Conservation (phyloP, 2,329 filamentous ascomycete genomes). For the Colletotrichum nymphaeae region DNA sequence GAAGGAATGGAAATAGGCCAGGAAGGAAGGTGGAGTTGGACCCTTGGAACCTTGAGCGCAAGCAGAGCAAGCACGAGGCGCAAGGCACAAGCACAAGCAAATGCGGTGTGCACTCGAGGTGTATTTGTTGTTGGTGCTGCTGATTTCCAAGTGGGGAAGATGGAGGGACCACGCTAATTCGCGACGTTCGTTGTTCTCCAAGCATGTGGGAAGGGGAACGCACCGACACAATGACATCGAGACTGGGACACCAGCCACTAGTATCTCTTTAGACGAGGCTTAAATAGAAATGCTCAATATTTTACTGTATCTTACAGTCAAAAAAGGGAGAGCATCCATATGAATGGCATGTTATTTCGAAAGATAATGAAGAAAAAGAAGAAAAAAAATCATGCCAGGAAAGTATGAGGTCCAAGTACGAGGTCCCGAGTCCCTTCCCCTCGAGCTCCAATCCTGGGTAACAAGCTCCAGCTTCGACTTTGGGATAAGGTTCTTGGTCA, state of each 20-base stretch:
- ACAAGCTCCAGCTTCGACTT: not conserved
- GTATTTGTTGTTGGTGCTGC: not conserved
- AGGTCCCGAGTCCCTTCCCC: too few relatives aligned
- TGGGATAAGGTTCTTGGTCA: not conserved
- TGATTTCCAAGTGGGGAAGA: slow-evolving; percentile 1
- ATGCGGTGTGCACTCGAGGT: not conserved
- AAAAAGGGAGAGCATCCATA: too few relatives aligned
- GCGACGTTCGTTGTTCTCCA: not conserved
- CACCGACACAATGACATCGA: not conserved
- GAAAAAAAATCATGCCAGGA: too few relatives aligned
- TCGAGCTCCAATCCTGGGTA: not conserved
- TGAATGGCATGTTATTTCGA: not conserved
- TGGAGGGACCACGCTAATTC: not conserved
- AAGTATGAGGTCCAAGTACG: too few relatives aligned
- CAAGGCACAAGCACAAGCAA: not conserved
- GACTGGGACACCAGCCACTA: not conserved
- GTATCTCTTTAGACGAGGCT: not conserved
- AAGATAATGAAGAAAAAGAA: too few relatives aligned
- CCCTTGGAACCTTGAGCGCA: not conserved
- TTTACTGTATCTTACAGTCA: too few relatives aligned
- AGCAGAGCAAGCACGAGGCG: not conserved
- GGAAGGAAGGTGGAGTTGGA: slow-evolving; percentile 11
- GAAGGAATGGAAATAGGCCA: not conserved
- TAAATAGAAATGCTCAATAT: not conserved
- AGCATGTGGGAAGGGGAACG: slow-evolving; percentile 1